A percentile compares a stretch with the other conserved stretches of the same genome.
Evolutionary conservation across 805 yeast genomes (phyloP).

Genomic region (Kockiozyma suomiensis): DNA sequence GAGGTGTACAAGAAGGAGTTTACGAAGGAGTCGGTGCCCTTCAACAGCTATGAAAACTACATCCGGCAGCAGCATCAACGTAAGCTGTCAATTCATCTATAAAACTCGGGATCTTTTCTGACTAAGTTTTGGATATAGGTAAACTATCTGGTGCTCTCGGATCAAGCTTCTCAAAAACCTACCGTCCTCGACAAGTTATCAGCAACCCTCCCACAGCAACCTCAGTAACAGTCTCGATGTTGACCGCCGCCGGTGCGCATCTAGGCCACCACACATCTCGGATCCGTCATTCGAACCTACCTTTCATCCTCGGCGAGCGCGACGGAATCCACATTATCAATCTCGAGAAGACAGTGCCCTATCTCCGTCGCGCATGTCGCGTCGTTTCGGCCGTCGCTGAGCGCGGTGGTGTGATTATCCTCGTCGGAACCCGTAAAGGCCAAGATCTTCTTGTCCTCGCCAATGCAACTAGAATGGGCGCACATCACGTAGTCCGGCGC

Average conservation of each 20-base stretch:
- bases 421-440: slow-evolving; percentile 81
- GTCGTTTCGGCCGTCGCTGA: slow-evolving; percentile 82
- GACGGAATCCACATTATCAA: slow-evolving; percentile 91
- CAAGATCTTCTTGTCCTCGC: slow-evolving; percentile 72
- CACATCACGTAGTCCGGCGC: slow-evolving; percentile 77
- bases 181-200: slow-evolving; percentile 16
- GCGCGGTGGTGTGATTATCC: slow-evolving; percentile 82
- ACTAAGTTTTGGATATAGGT: not conserved
- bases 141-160: slow-evolving; percentile 17
- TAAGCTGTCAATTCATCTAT: slow-evolving; percentile 17
- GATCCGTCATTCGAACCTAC: slow-evolving; percentile 76
- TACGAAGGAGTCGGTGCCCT: slow-evolving; percentile 10
- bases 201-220: slow-evolving; percentile 8
- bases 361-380: slow-evolving; percentile 77
- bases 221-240: slow-evolving; percentile 65
- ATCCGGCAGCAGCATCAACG: slow-evolving; percentile 30
- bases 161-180: slow-evolving; percentile 5
- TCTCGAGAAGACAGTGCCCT: slow-evolving; percentile 75
- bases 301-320: slow-evolving; percentile 83
- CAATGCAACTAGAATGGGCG: slow-evolving; percentile 77
- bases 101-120: not conserved
- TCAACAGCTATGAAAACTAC: slow-evolving; percentile 19
- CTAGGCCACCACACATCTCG: slow-evolving; percentile 71
- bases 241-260: slow-evolving; percentile 92
- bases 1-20: not conserved